Evolutionary conservation across 768 basidiomycete genomes (phyloP).

Genomic region (Rubroboletus satanas): DNA sequence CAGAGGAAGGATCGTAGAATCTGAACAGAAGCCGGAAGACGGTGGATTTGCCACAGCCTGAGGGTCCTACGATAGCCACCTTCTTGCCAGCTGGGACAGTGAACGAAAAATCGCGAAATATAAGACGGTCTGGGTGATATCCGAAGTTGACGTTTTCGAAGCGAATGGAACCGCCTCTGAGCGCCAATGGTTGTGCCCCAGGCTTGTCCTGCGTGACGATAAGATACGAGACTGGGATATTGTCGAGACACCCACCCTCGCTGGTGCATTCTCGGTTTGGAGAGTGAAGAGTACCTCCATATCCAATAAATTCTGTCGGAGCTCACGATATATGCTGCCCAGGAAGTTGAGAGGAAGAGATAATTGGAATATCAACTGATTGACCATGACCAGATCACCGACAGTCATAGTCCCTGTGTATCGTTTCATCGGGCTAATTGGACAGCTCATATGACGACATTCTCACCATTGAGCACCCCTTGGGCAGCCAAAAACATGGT

Average conservation of each 20-base stretch:
- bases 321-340: constrained; percentile 95
- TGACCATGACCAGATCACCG: constrained; percentile 98
- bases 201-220: constrained; percentile 55
- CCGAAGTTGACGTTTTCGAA: constrained; percentile 92
- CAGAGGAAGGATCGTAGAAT: constrained; percentile 84
- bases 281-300: constrained; percentile 96
- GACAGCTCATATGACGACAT: neutral
- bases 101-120: constrained; percentile 86
- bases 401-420: constrained; percentile 89
- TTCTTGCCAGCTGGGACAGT: constrained; percentile 94
- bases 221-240: neutral
- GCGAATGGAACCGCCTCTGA: constrained; percentile 82
- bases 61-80: constrained; percentile 94
- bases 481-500: constrained; percentile 98
- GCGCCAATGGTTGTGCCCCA: constrained; percentile 58
- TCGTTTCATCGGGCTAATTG: neutral
- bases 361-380: constrained; percentile 96
- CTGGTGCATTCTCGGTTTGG: constrained; percentile 72
- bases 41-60: constrained; percentile 96
- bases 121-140: constrained; percentile 88
- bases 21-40: constrained; percentile 91
- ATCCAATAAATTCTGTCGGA: constrained; percentile 92
- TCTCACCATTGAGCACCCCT: constrained; percentile 81
- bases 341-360: constrained; percentile 96
- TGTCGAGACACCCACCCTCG: constrained; percentile 41